phyloP scores from a whole-genome alignment of 2,329 filamentous ascomycete genomes.

The Pestalotiopsis fici region DNA sequence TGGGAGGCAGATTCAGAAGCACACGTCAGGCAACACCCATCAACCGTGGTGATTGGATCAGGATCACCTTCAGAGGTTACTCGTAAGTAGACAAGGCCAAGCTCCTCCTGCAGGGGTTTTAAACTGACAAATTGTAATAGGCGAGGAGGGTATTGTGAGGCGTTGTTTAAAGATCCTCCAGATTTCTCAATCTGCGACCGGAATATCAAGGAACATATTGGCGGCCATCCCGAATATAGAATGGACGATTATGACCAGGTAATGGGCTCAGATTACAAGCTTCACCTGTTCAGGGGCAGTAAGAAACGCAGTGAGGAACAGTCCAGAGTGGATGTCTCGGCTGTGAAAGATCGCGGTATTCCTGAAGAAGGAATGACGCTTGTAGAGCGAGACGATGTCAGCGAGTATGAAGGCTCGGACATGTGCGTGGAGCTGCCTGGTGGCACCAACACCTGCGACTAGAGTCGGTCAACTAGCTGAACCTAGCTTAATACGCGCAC shows the following conservation, averaged over 20 bases:
- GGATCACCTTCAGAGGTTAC: background rate
- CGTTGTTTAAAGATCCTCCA: background rate
- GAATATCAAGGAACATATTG: background rate
- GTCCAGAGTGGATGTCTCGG: background rate
- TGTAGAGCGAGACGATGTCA: background rate
- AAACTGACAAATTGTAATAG: background rate
- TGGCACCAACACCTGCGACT: background rate
- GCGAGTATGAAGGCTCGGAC: background rate
- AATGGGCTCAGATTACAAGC: background rate
- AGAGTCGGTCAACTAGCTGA: no score
- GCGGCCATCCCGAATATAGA: background rate
- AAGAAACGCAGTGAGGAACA: background rate
- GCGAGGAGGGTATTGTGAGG: background rate
- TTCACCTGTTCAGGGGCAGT: background rate
- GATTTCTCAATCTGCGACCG: background rate
- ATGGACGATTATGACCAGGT: background rate
- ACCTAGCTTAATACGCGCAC: no score
- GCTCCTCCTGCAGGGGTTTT: background rate
- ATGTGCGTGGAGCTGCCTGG: background rate
- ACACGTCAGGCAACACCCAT: background rate
- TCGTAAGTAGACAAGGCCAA: background rate
- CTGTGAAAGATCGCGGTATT: background rate
- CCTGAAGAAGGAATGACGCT: background rate
- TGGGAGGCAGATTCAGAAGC: background rate
- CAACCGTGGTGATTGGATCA: background rate